Evolutionary conservation across 805 yeast species (phyloP).

Genomic region (Zygosaccharomyces pseudorouxii): DNA sequence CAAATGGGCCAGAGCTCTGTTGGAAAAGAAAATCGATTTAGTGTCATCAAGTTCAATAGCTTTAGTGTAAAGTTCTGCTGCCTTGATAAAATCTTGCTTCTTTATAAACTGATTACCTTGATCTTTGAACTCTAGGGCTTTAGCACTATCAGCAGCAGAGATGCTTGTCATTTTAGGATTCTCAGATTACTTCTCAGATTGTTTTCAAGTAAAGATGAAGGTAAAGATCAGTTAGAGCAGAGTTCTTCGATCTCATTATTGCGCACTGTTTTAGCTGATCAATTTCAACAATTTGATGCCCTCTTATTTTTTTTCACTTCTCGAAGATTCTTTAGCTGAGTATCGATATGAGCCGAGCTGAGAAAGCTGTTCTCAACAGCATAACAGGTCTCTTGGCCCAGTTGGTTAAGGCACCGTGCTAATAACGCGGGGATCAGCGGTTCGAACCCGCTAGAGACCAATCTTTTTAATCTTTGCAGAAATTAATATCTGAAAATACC

Average conservation of each 20-base stretch:
- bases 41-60: conserved; percentile 64
- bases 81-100: conserved; percentile 55
- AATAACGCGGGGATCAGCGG: conserved; percentile 39
- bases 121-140: conserved; percentile 53
- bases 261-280: neutral
- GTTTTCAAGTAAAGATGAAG: neutral
- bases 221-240: neutral
- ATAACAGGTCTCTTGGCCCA: conserved; percentile 34
- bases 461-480: conserved; percentile 15
- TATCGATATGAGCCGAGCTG: neutral
- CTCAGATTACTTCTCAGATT: neutral
- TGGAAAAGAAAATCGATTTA: conserved; percentile 67
- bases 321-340: neutral
- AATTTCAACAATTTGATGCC: neutral
- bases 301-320: neutral
- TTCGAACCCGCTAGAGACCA: conserved; percentile 38
- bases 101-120: conserved; percentile 73
- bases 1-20: conserved; percentile 86
- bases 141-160: conserved; percentile 20
- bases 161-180: conserved; percentile 18
- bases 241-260: neutral
- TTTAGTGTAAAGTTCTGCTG: conserved; percentile 63
- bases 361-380: neutral
- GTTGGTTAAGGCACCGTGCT: conserved; percentile 38
- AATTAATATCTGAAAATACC: too few species aligned